A percentile compares a stretch with the other conserved stretches of the same genome.
These are phyloP conservation scores for Tympanopsis confertula DNA, from an alignment of 2,329 filamentous ascomycete species.

Conservation along the genomic window DNA sequence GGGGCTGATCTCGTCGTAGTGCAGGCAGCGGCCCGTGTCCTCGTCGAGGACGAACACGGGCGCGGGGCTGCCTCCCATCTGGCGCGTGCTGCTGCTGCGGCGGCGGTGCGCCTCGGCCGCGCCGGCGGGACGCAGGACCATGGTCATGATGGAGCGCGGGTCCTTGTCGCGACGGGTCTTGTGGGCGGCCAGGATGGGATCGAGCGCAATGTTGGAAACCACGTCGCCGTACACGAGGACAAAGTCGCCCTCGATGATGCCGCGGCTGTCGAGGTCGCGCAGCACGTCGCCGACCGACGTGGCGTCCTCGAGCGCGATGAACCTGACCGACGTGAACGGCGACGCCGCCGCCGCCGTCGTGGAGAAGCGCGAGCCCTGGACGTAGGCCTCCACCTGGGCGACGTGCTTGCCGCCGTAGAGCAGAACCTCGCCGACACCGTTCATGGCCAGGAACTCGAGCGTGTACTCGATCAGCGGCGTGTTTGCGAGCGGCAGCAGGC, in stretches of 20 bases:
- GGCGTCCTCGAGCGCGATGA: constrained; percentile 74
- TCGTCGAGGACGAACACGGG: constrained; percentile 82
- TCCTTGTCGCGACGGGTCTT: constrained; percentile 69
- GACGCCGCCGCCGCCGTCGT: constrained; percentile 42
- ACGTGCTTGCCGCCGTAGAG: constrained; percentile 84
- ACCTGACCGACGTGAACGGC: constrained; percentile 69
- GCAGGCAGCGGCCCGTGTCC: constrained; percentile 67
- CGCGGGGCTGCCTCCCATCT: not conserved
- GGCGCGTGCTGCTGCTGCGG: constrained; percentile 59
- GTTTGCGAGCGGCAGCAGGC: constrained; percentile 85
- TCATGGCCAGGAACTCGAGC: constrained; percentile 87
- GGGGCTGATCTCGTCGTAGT: constrained; percentile 84
- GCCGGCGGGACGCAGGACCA: constrained; percentile 73
- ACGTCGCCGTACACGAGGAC: constrained; percentile 86
- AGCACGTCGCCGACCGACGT: constrained; percentile 87
- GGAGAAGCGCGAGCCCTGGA: constrained; percentile 30
- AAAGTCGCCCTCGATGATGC: constrained; percentile 80
- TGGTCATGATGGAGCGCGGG: constrained; percentile 95
- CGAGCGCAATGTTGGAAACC: constrained; percentile 80
- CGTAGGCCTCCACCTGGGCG: constrained; percentile 76
- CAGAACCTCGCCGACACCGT: constrained; percentile 83
- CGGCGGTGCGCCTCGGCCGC: constrained; percentile 65
- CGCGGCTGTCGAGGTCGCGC: constrained; percentile 79
- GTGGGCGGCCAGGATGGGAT: constrained; percentile 65
- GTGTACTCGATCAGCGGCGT: constrained; percentile 95